A percentile compares a stretch with the other conserved stretches of the same genome.
phyloP scores from a whole-genome alignment of 2,329 filamentous ascomycete genomes.

The Paracoccidioides lutzii region DNA sequence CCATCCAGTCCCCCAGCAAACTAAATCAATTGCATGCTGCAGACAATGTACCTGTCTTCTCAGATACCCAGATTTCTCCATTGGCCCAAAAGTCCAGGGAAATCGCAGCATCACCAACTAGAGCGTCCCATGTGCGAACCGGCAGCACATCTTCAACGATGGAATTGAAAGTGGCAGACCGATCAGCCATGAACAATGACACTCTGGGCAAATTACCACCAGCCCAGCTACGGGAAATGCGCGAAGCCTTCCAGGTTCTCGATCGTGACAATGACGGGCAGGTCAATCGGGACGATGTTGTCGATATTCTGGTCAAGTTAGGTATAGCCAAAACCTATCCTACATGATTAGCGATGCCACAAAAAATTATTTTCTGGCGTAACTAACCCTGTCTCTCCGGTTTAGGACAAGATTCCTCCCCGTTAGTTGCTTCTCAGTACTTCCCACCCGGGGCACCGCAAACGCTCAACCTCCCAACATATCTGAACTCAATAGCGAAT shows the following conservation, averaged over 20 bases:
- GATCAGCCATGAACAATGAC: conserved; percentile 13
- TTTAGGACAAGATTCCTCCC: conserved; percentile 58
- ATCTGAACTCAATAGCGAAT: conserved; percentile 68
- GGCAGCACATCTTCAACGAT: conserved; percentile 18
- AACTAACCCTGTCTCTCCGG: neutral
- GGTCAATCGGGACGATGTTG: conserved; percentile 70
- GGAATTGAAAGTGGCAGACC: conserved; percentile 15
- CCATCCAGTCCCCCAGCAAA: conserved; percentile 35
- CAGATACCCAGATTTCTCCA: conserved; percentile 19
- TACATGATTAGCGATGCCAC: neutral
- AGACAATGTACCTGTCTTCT: conserved; percentile 27
- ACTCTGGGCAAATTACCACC: conserved; percentile 45
- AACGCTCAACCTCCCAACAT: conserved; percentile 71
- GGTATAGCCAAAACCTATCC: conserved; percentile 36
- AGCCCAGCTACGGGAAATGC: conserved; percentile 70
- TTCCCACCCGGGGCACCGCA: conserved; percentile 59
- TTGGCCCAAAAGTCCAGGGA: conserved; percentile 27
- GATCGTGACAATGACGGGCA: conserved; percentile 78
- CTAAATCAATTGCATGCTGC: conserved; percentile 35
- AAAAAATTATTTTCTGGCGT: neutral
- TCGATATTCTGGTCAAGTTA: conserved; percentile 74
- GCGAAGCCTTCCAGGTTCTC: conserved; percentile 87
- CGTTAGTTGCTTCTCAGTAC: conserved; percentile 62
- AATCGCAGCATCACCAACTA: conserved; percentile 28
- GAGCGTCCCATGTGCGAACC: conserved; percentile 19